Base-by-base conservation (phyloP, 495 filamentous ascomycete species). In the Neurospora sp. region DNA sequence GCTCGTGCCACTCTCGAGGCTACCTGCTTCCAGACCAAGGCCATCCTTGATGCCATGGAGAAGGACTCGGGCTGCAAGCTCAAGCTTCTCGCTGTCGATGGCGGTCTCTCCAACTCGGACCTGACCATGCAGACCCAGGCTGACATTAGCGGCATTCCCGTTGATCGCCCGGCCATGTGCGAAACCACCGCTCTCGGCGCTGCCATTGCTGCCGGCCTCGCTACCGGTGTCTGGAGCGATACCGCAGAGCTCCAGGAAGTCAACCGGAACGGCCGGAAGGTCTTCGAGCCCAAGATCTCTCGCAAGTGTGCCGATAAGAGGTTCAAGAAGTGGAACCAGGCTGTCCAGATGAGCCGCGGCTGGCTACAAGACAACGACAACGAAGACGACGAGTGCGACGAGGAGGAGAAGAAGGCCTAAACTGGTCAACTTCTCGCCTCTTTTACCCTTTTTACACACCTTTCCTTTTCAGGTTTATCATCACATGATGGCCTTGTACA, bases 41-140 rank as follows among this genome's bases (percentile, higher is more conserved):
- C 95, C 16, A 97, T 98, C 76, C 86, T 98, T 48, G 90, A 96
- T 76, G 94, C 95, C 72, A 98, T 98, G 94, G 93, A 92, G 79
- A 91, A 91, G 79, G 95, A 98, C 82, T 94, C 91, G 69, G 89
- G 89, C 53, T 91, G 95, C 77, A 89, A 88, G 74, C 84, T 98
- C 71, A 85, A 89, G 73, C 86, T 90, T 68, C 87, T 98, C 45
- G 92, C 92, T 44, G 95, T 98, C 37, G 95, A 98, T 80, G 95
- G 95, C 74, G 95, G 95, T 70, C 94, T 98, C 90, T 94, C 91
- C 74, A 96, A 94, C 80, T 96, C 93, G 10, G 91, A 97, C 80
- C 86, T 97, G 70, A 94, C 91, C 85, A 98, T 98, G 95, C 95
- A 97, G 87, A 94, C 93, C 4, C 94, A 98, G 87, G 92, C 95